These are phyloP conservation scores for Biancaea sappan DNA, from an alignment of 306 rosid species.

Conservation along the genomic window DNA sequence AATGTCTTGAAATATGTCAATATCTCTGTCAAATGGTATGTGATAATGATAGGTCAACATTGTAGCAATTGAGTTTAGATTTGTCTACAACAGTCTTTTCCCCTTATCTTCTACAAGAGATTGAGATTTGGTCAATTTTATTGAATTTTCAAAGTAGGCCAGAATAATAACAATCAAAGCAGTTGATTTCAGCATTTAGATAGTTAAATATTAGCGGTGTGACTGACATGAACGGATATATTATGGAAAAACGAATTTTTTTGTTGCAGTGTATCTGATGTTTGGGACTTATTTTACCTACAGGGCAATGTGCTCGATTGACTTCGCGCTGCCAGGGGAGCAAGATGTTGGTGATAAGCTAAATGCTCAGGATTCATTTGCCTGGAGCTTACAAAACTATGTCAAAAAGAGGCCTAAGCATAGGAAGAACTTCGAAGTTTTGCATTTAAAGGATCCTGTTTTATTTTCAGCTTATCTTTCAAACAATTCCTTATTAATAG, in stretches of 20 bases:
- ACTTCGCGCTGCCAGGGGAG: conserved; percentile 73
- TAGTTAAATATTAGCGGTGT: neutral
- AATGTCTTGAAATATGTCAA: no score
- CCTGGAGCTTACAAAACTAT: conserved; percentile 45
- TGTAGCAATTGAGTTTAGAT: neutral
- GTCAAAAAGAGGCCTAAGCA: conserved; percentile 56
- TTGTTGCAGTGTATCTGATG: conserved; percentile 30
- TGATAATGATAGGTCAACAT: neutral
- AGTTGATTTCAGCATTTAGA: no score
- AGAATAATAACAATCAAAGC: no score
- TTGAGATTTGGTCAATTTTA: neutral
- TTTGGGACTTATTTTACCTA: conserved; percentile 25
- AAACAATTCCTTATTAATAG: conserved; percentile 58
- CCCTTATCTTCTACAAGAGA: neutral
- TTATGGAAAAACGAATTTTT: neutral
- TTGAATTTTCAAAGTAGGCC: no score
- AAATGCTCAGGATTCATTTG: conserved; percentile 47
- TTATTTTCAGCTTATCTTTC: conserved; percentile 74
- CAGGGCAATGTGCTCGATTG: conserved; percentile 93
- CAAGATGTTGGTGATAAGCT: conserved; percentile 55
- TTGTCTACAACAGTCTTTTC: neutral
- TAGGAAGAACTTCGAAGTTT: conserved; percentile 65
- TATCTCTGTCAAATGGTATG: neutral
- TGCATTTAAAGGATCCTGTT: conserved; percentile 61
- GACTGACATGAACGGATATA: neutral